Conservation (phyloP, 257 asterid genomes). For the Ehretia macrophylla region DNA sequence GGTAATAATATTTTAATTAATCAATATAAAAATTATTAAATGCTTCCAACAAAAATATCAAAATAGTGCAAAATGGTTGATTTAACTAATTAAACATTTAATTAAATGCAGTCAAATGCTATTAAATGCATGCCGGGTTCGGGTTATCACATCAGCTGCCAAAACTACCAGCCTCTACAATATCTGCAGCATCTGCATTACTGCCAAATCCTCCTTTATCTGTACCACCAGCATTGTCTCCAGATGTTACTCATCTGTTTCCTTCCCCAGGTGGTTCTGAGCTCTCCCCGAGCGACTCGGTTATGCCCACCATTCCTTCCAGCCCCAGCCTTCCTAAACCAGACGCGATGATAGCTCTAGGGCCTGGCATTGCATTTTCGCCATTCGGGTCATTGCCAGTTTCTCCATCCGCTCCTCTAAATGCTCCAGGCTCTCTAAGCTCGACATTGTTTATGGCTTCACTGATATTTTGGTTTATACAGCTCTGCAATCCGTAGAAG, state of each 20-base stretch:
- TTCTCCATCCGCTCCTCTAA: conserved; percentile 33
- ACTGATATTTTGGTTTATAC: conserved; percentile 28
- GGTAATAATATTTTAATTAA: no score
- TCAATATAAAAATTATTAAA: no score
- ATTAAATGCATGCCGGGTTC: no score
- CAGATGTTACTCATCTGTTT: conserved; percentile 66
- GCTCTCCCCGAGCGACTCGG: conserved; percentile 66
- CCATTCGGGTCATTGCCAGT: conserved; percentile 40
- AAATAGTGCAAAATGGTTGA: no score
- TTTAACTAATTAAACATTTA: no score
- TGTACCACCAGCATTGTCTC: conserved; percentile 52
- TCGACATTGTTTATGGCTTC: conserved; percentile 26
- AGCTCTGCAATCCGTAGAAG: no score
- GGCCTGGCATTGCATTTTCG: conserved; percentile 43
- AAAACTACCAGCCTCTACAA: conserved; percentile 48
- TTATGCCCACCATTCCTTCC: conserved; percentile 72
- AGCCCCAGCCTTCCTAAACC: conserved; percentile 96
- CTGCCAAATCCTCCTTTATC: conserved; percentile 60
- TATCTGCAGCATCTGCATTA: conserved; percentile 81
- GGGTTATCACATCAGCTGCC: no score
- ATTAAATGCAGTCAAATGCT: no score
- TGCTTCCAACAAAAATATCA: no score
- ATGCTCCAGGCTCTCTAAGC: conserved; percentile 16
- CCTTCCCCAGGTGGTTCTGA: conserved; percentile 73
- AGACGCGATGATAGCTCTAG: conserved; percentile 51